A percentile compares a stretch with the other conserved stretches of the same genome.
These are phyloP conservation scores for Euphorbia peplus DNA, from an alignment of 345 rosid species.

Conservation along the genomic window DNA sequence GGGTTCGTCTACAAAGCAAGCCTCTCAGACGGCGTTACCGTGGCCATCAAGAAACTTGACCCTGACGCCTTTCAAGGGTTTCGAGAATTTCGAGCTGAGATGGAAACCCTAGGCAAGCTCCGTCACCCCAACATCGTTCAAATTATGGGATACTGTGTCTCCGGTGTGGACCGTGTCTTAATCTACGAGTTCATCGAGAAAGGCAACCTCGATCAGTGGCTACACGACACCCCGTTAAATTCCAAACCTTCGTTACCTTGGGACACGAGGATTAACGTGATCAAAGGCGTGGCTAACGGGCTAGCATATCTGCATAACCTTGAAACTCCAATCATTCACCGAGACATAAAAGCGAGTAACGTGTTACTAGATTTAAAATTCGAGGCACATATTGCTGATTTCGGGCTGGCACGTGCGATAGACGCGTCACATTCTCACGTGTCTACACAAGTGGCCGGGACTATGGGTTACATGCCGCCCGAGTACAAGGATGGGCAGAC, in stretches of 20 bases:
- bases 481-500: constrained; percentile 77
- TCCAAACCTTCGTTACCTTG: constrained; percentile 39
- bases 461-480: constrained; percentile 98
- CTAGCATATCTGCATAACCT: constrained; percentile 67
- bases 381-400: constrained; percentile 73
- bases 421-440: constrained; percentile 57
- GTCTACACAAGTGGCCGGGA: constrained; percentile 90
- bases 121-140: constrained; percentile 64
- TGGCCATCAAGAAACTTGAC: constrained; percentile 79
- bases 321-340: constrained; percentile 62
- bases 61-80: constrained; percentile 83
- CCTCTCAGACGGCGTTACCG: constrained; percentile 52
- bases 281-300: constrained; percentile 62
- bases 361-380: constrained; percentile 55
- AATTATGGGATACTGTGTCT: constrained; percentile 71
- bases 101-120: constrained; percentile 71
- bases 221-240: constrained; percentile 50
- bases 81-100: constrained; percentile 81
- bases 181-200: constrained; percentile 74
- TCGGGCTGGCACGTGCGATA: constrained; percentile 67
- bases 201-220: constrained; percentile 78
- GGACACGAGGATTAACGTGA: constrained; percentile 49
- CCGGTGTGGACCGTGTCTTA: constrained; percentile 60
- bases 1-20: constrained; percentile 72
- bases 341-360: constrained; percentile 87